Base-by-base conservation (phyloP, 1,284 basidiomycete genomes). In the Mycena citricolor region DNA sequence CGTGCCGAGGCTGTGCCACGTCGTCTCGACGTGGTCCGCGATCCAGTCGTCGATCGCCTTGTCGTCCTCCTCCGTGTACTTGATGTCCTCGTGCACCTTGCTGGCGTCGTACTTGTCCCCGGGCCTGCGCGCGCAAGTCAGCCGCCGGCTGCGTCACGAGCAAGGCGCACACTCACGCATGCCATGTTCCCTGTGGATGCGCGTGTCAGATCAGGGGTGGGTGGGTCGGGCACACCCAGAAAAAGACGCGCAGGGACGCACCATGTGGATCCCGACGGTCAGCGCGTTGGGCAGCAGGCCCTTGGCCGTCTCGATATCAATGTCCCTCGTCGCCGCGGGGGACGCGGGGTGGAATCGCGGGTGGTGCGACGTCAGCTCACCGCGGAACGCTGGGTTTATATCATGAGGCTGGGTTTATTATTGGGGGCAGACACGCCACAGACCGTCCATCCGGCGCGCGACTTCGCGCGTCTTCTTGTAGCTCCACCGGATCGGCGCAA, bases 401-500 rank as follows among this genome's bases (percentile, higher is more conserved):
- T 14, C 29, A 46, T 44, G 32, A 20, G 24, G 26, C 11, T 31
- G 6, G 46, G 13, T 21, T 28, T 6, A 26, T 21, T 8, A 22
- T 2, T 16, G 17, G 8, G 7, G 13, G 13, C 19, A 13, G 23
- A 14, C 5, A 23, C 39, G 22, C 42, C 6, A 30, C 65, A 44
- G 54, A 81, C 79, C 74, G 53, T 85, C 81, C 83, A 84, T 85
- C 53, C 82, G 70, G 52, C 82, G 71, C n/a, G 81, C 82, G 14
- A 84, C 65, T 55, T 85, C 82, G 56, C 83, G 78, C 32, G 79
- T 82, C 69, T 78, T 79, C 75, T 85, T 85, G 68, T 85, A 85
- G 56, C 77, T 78, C 83, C 83, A 85, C 36, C 81, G 77, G 54
- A 84, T 81, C 11, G 83, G 83, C n/a, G 81, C 81, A 56, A 83